Evolutionary conservation across 1,139 yeast species (phyloP).

Genomic region (Magnusiomyces fungicola): DNA sequence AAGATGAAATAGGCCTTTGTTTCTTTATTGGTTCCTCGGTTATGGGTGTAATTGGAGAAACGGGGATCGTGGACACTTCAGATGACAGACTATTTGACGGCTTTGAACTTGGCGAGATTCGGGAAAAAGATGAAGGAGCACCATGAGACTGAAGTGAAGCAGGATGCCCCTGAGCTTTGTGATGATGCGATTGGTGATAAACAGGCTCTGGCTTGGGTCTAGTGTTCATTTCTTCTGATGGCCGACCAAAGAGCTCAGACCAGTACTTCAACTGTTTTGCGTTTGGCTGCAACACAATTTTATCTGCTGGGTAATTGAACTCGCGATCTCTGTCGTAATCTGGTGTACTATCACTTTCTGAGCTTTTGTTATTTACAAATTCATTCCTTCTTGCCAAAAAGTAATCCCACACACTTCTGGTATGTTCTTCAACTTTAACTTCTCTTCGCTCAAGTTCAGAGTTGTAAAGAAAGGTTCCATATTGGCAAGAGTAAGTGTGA

Average conservation of each 20-base stretch:
- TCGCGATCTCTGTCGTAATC: slow-evolving; percentile 14
- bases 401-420: slow-evolving; percentile 91
- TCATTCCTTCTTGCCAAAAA: slow-evolving; percentile 70
- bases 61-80: too few relatives aligned
- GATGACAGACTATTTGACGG: neutral
- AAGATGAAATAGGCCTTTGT: too few relatives aligned
- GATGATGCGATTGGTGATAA: neutral
- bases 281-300: slow-evolving; percentile 57
- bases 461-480: slow-evolving; percentile 81
- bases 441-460: slow-evolving; percentile 55
- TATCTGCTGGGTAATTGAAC: slow-evolving; percentile 26
- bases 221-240: slow-evolving; percentile 70
- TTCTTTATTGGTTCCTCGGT: too few relatives aligned
- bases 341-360: slow-evolving; percentile 32
- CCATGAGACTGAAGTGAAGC: neutral
- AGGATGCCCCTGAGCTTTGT: neutral
- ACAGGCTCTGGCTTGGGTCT: neutral
- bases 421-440: slow-evolving; percentile 38
- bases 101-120: neutral
- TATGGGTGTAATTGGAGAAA: too few relatives aligned
- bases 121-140: neutral
- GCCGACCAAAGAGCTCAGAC: slow-evolving; percentile 74
- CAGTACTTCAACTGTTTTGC: slow-evolving; percentile 71
- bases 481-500: slow-evolving; percentile 89
- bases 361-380: slow-evolving; percentile 42